A percentile compares a stretch with the other conserved stretches of the same genome.
These are phyloP conservation scores for Carex scoparia DNA, from an alignment of 176 grass and related monocot genomes.

Conservation along the genomic window DNA sequence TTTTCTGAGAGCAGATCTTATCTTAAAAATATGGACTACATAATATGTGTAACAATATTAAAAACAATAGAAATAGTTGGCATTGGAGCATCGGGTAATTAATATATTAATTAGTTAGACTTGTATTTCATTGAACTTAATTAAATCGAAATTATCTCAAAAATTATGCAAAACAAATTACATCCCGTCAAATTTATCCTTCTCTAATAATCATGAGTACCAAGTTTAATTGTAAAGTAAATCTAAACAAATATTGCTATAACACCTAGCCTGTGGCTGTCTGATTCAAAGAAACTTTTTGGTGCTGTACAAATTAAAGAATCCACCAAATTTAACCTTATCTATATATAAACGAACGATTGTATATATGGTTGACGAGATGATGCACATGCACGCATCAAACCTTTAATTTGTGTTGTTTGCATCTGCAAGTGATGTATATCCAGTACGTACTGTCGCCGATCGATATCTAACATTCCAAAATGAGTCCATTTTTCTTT, in stretches of 20 bases:
- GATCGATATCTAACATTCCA: background rate
- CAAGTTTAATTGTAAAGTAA: background rate
- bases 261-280: background rate
- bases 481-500: background rate
- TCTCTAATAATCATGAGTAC: background rate
- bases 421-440: background rate
- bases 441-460: background rate
- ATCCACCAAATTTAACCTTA: background rate
- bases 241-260: background rate
- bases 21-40: background rate
- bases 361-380: background rate
- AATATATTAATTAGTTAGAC: background rate
- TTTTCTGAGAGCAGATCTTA: background rate
- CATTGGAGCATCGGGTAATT: background rate
- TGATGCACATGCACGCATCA: background rate
- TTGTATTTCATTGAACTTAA: background rate
- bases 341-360: background rate
- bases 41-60: background rate
- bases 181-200: background rate
- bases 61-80: background rate
- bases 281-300: background rate
- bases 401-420: background rate
- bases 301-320: no score
- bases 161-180: background rate
- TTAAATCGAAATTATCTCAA: background rate